A percentile compares a stretch with the other conserved stretches of the same genome.
Evolutionary conservation across 768 basidiomycete genomes (phyloP).

Genomic region (Phylloporus arenicola): DNA sequence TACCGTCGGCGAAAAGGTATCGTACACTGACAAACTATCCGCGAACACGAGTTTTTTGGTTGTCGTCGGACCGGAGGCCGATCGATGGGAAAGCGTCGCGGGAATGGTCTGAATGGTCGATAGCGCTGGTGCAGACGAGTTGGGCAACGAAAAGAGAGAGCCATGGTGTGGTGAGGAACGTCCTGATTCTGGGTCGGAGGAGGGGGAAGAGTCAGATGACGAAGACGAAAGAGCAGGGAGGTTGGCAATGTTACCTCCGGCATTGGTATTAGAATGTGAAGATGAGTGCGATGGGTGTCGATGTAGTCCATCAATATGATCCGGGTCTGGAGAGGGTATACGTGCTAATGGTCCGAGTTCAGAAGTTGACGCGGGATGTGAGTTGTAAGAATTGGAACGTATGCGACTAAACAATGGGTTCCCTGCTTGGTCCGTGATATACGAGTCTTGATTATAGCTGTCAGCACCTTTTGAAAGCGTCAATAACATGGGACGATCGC

Average conservation of each 20-base stretch:
- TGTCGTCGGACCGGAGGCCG: constrained; percentile 67
- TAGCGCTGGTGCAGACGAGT: constrained; percentile 84
- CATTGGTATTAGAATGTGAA: constrained; percentile 27
- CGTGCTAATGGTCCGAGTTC: constrained; percentile 73
- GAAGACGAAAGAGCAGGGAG: constrained; percentile 60
- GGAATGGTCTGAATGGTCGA: constrained; percentile 46
- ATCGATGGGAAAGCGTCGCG: constrained; percentile 62
- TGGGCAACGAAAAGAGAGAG: constrained; percentile 73
- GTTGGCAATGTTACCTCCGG: constrained; percentile 29
- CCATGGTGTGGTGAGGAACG: constrained; percentile 33
- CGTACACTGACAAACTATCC: constrained; percentile 88
- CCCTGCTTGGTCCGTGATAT: constrained; percentile 37
- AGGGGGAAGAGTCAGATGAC: constrained; percentile 30
- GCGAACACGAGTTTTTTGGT: constrained; percentile 85
- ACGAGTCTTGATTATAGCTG: constrained; percentile 60
- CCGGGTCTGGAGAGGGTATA: constrained; percentile 79
- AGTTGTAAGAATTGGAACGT: constrained; percentile 82
- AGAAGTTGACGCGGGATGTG: constrained; percentile 39
- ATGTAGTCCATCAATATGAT: constrained; percentile 83
- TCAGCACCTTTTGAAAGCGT: constrained; percentile 48
- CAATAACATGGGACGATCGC: background rate
- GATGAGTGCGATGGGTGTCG: constrained; percentile 58
- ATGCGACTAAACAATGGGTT: constrained; percentile 45
- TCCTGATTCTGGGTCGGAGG: constrained; percentile 35
- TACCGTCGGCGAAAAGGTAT: constrained; percentile 89